Base-by-base conservation (phyloP, 78 protist genomes). In the Isochrysis galbana region DNA sequence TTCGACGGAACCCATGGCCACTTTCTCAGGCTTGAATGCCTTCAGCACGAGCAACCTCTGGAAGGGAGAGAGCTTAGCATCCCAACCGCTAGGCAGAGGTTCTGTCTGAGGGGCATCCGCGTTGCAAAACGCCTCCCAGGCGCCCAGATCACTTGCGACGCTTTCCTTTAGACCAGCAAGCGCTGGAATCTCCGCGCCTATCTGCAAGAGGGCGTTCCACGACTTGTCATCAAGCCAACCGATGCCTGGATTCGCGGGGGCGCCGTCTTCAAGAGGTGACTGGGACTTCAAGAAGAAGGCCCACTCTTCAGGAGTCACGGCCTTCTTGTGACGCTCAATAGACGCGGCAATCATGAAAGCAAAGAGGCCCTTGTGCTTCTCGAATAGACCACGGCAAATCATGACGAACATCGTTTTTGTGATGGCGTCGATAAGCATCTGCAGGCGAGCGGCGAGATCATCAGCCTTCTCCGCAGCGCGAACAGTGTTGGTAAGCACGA, bases 331-430 rank as follows among this genome's bases (percentile, higher is more conserved):
- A 4, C 94, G 82, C 41, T n/a, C 29, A 26, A 95, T 91, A 14
- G 29, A 22, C 26, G 47, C 55, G 69, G 83, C 90, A 4, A 54
- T 48, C 46, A 36, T 34, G 90, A 95, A 90, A 47, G 96, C 94
- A 61, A 93, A 95, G 91, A 96, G 69, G 22, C 93, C 77, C 92
- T 96, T 96, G 93, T 96, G 96, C 88, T 32, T 22, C 77, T 93
- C 97, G 55, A 96, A 96, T 44, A 96, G 92, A 32, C 94, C 89
- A 36, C 95, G 91, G 95, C 96, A 95, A 55, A 95, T 89, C 78
- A 69, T 95, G 44, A 51, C 38, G 90, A 95, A 96, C 44, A 95
- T 54, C 44, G 87, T 67, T 82, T 70, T 54, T 34, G 95, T 93
- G 78, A 91, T 90, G 39, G 7, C 89, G 72, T 88, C 83, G 32